Base-by-base conservation (phyloP, 495 filamentous ascomycete genomes). In the Aspergillus bertholletiae region DNA sequence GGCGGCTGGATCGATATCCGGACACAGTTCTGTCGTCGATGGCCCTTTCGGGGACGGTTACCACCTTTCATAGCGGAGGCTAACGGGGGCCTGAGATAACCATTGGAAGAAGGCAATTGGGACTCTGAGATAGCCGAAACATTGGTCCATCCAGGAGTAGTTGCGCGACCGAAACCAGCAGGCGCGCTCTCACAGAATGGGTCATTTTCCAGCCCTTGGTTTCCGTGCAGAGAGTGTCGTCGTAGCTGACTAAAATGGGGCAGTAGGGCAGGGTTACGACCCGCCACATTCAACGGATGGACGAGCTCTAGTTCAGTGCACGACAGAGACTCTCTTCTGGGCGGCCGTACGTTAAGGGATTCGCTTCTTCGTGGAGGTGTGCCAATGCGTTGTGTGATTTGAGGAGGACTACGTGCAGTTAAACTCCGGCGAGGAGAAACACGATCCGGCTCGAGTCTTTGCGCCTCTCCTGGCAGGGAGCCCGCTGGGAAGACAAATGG, bases 1-100 rank as follows among this genome's bases (percentile, higher is more conserved):
- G 74, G 67, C 0, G 74, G 74, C 22, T 76, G 66, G 9, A 77
- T 75, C 0, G 79, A 79, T 32, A 80, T 77, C 26, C 77, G 74
- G 3, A 81, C 74, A 46, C 72, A 78, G 43, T 78, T 77, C 21
- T 79, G 74, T 20, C 74, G 69, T 45, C 71, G 61, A 49, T 82
- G 76, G 21, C 71, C 71, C 52, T 72, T 77, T n/a, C 71, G 66
- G 24, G 60, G 58, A 0, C 65, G 65, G 8, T 65, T 73, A n/a
- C 62, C 62, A 7, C 70, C 61, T 52, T 74, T 75, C 51, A 75
- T 30, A 7, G 73, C 73, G 11, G 74, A 77, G n/a, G 69, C 50
- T 24, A 71, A 43, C 44, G 69, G 59, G 1, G 59, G 52, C 39
- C 56, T 65, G 7, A 54, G 44, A 23, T 66, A 67, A 7, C 56